Conservation (phyloP, 2,329 filamentous ascomycete species). For the Gaeumannomyces sp. region DNA sequence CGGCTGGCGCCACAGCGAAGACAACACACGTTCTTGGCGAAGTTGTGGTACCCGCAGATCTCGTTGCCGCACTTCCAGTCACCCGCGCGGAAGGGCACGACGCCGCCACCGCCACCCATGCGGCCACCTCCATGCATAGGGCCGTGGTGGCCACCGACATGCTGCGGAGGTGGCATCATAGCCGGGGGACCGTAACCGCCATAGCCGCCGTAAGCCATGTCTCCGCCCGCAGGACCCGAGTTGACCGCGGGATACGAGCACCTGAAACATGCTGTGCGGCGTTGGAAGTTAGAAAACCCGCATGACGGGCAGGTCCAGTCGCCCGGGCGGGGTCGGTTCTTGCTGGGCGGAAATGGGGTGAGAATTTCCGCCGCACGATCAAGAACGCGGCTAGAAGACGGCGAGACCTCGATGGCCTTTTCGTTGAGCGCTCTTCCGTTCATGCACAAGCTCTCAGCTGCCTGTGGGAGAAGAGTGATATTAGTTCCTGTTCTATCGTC, state of each 20-base stretch:
- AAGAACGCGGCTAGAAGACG: conserved; percentile 91
- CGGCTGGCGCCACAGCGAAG: conserved; percentile 92
- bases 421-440: conserved; percentile 97
- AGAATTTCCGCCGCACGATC: conserved; percentile 94
- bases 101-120: conserved; percentile 68
- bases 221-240: conserved; percentile 37
- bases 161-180: conserved; percentile 74
- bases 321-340: conserved; percentile 93
- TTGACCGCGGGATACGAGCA: conserved; percentile 97
- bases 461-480: conserved; percentile 43
- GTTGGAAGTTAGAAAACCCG: conserved; percentile 98
- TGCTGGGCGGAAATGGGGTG: conserved; percentile 95
- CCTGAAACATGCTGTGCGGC: conserved; percentile 95
- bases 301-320: conserved; percentile 99
- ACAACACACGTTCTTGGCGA: conserved; percentile 98
- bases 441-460: conserved; percentile 97
- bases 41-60: conserved; percentile 97
- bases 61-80: conserved; percentile 99
- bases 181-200: conserved; percentile 66
- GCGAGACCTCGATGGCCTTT: conserved; percentile 97
- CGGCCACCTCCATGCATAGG: conserved; percentile 75
- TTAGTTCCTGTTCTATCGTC: background rate
- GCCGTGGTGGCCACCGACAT: conserved; percentile 57
- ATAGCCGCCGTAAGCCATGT: conserved; percentile 52
- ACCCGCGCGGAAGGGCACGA: conserved; percentile 94